Evolutionary conservation across 2,329 filamentous ascomycete genomes (phyloP), one percentile per base, ranked within the genome.

Genomic region (Sporothrix protearum): DNA sequence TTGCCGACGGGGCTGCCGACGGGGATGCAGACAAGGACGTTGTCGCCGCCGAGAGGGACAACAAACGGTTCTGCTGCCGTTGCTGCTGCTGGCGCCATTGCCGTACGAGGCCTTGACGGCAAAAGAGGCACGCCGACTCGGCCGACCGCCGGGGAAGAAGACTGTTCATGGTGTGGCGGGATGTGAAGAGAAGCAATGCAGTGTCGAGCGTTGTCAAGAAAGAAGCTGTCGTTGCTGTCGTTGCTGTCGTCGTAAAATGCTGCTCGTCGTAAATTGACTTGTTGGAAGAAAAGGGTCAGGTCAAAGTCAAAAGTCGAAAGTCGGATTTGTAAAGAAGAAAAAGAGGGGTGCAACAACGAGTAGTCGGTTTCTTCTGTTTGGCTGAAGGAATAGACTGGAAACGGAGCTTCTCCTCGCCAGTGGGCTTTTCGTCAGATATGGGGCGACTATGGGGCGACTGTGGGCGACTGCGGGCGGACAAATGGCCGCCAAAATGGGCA

Each of bases 151-250:
- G 75, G 63, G 81, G 74, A 45, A 77, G 73, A 49, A 76, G 77
- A 59, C 80, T 78, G 76, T 80, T 86, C 85, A 87, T 87, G 2
- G 22, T 42, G 63, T 2, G 9, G n/a, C n/a, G n/a, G n/a, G n/a
- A n/a, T 14, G 36, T 53, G 10, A 2, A n/a, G 8, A n/a, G n/a
- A n/a, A n/a, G 16, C 10, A 12, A 19, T 53, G 49, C 16, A 14
- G 12, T 10, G 8, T 53, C 16, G n/a, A 33, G 10, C 2, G n/a
- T 4, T 66, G 59, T 51, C 33, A 49, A 28, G 45, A 33, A 33
- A 36, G 25, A 61, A n/a, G 28, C 14, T 57, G 53, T 33, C 19
- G 19, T 61, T 19, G 36, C n/a, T 0, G 14, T 12, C 39, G 39
- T 42, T 16, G 42, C 12, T 47, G 42, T 0, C 14, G 42, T 47